Conservation (phyloP, 73 alveolate genomes). For the Effrenium voratum region DNA sequence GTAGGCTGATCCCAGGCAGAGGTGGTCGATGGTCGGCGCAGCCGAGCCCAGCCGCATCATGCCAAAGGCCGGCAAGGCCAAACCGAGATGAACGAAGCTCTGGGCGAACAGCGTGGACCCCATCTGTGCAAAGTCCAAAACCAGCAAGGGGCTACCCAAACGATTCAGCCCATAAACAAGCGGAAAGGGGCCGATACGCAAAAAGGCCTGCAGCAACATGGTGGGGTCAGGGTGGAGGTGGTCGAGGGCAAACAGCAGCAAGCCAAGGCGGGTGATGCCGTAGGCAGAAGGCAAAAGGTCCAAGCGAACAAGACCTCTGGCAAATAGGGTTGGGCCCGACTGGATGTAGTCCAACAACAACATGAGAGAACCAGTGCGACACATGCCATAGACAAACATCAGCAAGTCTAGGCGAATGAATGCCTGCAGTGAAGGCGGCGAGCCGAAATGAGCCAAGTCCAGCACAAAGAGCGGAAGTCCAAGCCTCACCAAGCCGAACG, state of each 20-base stretch:
- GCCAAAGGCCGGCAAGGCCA: background rate
- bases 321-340: background rate
- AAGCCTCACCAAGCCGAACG: constrained; percentile 48
- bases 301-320: background rate
- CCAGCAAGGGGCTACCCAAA: background rate
- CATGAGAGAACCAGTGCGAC: background rate
- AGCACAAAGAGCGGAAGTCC: constrained; percentile 10
- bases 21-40: background rate
- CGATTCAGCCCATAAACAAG: constrained; percentile 38
- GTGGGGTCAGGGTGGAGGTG: background rate
- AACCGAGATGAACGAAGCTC: background rate
- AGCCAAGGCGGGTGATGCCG: constrained; percentile 35
- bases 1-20: background rate
- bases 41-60: constrained; percentile 17
- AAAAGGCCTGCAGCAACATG: background rate
- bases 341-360: constrained; percentile 23
- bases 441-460: constrained; percentile 4
- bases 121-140: background rate
- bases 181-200: background rate
- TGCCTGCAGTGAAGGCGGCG: background rate
- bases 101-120: background rate
- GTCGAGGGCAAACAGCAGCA: constrained; percentile 17
- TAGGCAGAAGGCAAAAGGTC: background rate
- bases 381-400: constrained; percentile 33
- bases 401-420: background rate